Evolutionary conservation across 2,329 filamentous ascomycete species (phyloP).

Genomic region (Verticillium longisporum): DNA sequence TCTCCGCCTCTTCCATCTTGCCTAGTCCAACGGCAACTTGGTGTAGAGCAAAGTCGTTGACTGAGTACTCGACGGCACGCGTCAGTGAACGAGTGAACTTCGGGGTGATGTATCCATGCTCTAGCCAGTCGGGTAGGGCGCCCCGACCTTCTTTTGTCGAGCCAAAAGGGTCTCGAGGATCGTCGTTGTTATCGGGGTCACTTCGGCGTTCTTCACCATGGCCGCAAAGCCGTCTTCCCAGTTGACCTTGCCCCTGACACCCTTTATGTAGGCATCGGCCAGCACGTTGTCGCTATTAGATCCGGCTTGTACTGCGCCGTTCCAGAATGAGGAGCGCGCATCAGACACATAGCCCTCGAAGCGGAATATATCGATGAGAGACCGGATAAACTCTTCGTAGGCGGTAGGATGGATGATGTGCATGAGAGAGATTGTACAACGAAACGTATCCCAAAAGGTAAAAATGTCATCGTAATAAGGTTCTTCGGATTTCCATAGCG

Average conservation of each 20-base stretch:
- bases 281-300: conserved; percentile 67
- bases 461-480: conserved; percentile 69
- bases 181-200: conserved; percentile 50
- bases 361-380: conserved; percentile 62
- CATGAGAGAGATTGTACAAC: conserved; percentile 57
- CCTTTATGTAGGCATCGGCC: conserved; percentile 66
- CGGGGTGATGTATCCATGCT: conserved; percentile 59
- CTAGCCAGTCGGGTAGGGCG: conserved; percentile 62
- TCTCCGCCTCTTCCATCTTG: conserved; percentile 40
- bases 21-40: conserved; percentile 56
- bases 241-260: conserved; percentile 53
- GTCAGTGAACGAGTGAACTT: conserved; percentile 54
- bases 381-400: conserved; percentile 60
- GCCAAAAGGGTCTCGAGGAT: conserved; percentile 48
- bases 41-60: conserved; percentile 62
- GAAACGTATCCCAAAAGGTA: conserved; percentile 61
- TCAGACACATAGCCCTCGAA: conserved; percentile 60
- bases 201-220: conserved; percentile 62
- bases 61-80: conserved; percentile 59
- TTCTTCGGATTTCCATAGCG: conserved; percentile 54
- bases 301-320: conserved; percentile 62
- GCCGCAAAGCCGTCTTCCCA: conserved; percentile 57
- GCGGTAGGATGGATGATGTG: conserved; percentile 57
- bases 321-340: conserved; percentile 60
- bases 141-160: conserved; percentile 63